These are phyloP conservation scores for Nakazawaea wickerhamii DNA, from an alignment of 805 yeast species.

Conservation along the genomic window DNA sequence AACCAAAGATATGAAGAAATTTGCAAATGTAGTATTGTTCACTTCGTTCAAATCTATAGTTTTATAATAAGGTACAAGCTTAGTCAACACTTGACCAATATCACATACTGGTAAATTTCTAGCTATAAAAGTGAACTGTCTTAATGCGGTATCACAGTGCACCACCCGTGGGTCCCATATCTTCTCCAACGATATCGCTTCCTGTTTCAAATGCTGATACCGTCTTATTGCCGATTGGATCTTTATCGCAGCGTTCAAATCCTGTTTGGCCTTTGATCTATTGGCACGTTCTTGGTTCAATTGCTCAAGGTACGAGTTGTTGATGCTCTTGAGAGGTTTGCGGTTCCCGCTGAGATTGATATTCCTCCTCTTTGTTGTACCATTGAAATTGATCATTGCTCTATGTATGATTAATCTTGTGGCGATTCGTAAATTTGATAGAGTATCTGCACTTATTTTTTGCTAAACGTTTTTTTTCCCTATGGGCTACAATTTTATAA, in stretches of 20 bases:
- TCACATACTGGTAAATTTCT: conserved; percentile 1
- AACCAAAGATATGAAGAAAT: conserved; percentile 8
- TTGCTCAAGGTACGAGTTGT: conserved; percentile 46
- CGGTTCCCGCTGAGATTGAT: conserved; percentile 58
- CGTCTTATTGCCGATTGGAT: conserved; percentile 48
- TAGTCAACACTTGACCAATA: conserved; percentile 11
- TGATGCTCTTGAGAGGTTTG: conserved; percentile 24
- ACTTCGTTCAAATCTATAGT: conserved; percentile 7
- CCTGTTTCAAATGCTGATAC: conserved; percentile 26
- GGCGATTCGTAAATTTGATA: not conserved
- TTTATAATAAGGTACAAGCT: not conserved
- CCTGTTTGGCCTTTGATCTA: conserved; percentile 51
- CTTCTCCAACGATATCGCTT: conserved; percentile 19
- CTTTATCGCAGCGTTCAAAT: conserved; percentile 40
- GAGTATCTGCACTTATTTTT: too few relatives aligned
- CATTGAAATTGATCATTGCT: conserved; percentile 25
- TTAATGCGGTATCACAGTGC: conserved; percentile 26
- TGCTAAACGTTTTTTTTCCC: not conserved
- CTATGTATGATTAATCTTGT: not conserved
- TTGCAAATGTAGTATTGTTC: conserved; percentile 4
- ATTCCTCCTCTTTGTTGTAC: conserved; percentile 25
- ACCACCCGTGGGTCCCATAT: conserved; percentile 22
- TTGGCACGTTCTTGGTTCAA: conserved; percentile 61
- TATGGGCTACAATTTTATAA: too few relatives aligned
- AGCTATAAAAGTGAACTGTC: conserved; percentile 16